Evolutionary conservation across 768 basidiomycete genomes (phyloP), one percentile per base, ranked within the genome.

Genomic region (Cyclocybe aegerita): DNA sequence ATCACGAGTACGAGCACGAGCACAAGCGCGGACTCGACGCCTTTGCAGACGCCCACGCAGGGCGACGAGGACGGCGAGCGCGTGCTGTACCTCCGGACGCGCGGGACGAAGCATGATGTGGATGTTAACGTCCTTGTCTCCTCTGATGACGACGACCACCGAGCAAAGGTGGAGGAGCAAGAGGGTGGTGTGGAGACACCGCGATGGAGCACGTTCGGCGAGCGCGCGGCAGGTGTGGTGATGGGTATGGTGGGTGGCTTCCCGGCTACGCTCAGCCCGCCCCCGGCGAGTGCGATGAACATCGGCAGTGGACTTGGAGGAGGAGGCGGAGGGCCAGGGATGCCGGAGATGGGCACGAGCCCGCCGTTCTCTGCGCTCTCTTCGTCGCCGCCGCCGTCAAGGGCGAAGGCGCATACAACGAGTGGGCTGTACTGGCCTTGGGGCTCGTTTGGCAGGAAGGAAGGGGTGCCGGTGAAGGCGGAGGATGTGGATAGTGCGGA

Each of bases 281-380:
- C 40, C 14, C 9, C 46, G 12, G 16, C 31, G 34, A 47, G 46
- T n/a, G 35, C 39, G 42, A 46, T 56, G 48, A 43, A 54, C n/a
- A 39, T 46, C 11, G 49, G 45, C 2, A 2, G 6, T 17, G 46
- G 11, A 23, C 7, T 40, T 30, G 42, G 40, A 37, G 29, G 46
- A 17, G 41, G 39, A 14, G 45, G 43, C n/a, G 52, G 52, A 11
- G 14, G 29, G 38, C 49, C 23, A 11, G 2, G 33, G 39, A 53
- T 55, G 43, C 9, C 49, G 46, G 60, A 44, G 58, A 56, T 70
- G 59, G 64, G 64, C 1, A 63, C 62, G 7, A 67, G 66, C 32
- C 67, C 68, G 30, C 68, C 70, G 43, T 68, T 70, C 43, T 65
- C 66, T 39, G 58, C 55, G 48, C 40, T 68, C 53, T 51, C 42